phyloP scores from a whole-genome alignment of 2,329 filamentous ascomycete species.

The Aspergillus pseudotamarii region DNA sequence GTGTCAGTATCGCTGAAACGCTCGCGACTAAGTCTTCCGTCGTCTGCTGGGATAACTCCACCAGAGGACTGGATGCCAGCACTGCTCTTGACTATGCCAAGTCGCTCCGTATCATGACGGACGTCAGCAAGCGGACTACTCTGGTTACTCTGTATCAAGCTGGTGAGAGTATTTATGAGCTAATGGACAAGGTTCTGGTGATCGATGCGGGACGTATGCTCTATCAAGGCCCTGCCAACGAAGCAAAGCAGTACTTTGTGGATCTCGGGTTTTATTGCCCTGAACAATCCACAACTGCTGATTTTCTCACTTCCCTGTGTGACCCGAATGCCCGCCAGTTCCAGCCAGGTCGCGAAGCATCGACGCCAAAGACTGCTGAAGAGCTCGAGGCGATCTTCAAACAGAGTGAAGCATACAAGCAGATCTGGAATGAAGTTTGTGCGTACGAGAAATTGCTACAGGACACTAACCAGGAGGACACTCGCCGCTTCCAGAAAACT shows the following conservation, averaged over 20 bases:
- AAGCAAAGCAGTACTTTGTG: conserved; percentile 67
- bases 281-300: conserved; percentile 68
- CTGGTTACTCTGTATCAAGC: conserved; percentile 74
- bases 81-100: conserved; percentile 78
- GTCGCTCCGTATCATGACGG: conserved; percentile 71
- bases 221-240: conserved; percentile 64
- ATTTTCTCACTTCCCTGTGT: conserved; percentile 76
- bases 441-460: conserved; percentile 62
- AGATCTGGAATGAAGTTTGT: conserved; percentile 62
- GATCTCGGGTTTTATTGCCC: conserved; percentile 65
- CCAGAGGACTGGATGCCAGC: conserved; percentile 75
- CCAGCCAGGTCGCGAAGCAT: conserved; percentile 65
- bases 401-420: conserved; percentile 63
- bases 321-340: conserved; percentile 73
- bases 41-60: conserved; percentile 79
- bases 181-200: conserved; percentile 80
- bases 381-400: conserved; percentile 71
- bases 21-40: conserved; percentile 73
- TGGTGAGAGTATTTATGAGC: conserved; percentile 68
- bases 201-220: conserved; percentile 73
- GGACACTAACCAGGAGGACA: conserved; percentile 61
- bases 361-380: conserved; percentile 68
- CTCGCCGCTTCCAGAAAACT: conserved; percentile 66
- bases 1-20: conserved; percentile 77
- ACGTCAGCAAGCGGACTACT: conserved; percentile 71